phyloP scores from a whole-genome alignment of 495 filamentous ascomycete species.

The Penicillium riverlandense region DNA sequence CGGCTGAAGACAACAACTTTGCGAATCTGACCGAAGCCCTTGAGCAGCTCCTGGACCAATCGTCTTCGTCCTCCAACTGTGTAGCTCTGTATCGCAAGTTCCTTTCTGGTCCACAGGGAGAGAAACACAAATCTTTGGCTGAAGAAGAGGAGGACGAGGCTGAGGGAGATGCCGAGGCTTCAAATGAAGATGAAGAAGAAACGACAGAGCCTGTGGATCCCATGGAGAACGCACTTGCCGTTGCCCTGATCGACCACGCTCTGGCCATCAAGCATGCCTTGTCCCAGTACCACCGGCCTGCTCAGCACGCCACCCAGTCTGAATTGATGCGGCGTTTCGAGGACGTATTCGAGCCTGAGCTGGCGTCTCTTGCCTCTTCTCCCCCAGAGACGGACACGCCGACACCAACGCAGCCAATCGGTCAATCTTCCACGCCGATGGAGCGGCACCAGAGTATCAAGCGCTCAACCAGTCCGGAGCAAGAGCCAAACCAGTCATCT shows the following conservation, averaged over 20 bases:
- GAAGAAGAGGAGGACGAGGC: constrained; percentile 42
- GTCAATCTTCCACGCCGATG: constrained; percentile 15
- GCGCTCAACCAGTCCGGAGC: constrained; percentile 32
- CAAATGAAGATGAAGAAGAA: constrained; percentile 25
- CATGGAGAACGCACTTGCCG: constrained; percentile 76
- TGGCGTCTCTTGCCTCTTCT: constrained; percentile 19
- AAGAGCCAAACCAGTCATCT: constrained; percentile 28
- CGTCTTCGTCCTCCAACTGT: constrained; percentile 53
- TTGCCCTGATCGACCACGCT: constrained; percentile 84
- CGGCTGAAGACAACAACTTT: constrained; percentile 60
- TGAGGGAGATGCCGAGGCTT: constrained; percentile 23
- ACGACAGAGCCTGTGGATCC: constrained; percentile 43
- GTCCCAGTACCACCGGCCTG: constrained; percentile 53
- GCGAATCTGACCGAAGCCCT: constrained; percentile 65
- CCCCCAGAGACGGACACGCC: constrained; percentile 19
- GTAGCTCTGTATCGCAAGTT: constrained; percentile 70
- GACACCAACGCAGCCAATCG: constrained; percentile 13
- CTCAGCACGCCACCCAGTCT: constrained; percentile 50
- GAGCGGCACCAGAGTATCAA: constrained; percentile 18
- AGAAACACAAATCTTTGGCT: constrained; percentile 35
- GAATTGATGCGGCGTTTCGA: constrained; percentile 45
- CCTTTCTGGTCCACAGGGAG: constrained; percentile 46
- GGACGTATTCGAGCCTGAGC: constrained; percentile 42
- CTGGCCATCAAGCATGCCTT: constrained; percentile 79
- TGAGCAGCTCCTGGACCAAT: constrained; percentile 60